These are phyloP conservation scores for Acephala macrosclerotiorum DNA, from an alignment of 2,329 filamentous ascomycete genomes.

Conservation along the genomic window DNA sequence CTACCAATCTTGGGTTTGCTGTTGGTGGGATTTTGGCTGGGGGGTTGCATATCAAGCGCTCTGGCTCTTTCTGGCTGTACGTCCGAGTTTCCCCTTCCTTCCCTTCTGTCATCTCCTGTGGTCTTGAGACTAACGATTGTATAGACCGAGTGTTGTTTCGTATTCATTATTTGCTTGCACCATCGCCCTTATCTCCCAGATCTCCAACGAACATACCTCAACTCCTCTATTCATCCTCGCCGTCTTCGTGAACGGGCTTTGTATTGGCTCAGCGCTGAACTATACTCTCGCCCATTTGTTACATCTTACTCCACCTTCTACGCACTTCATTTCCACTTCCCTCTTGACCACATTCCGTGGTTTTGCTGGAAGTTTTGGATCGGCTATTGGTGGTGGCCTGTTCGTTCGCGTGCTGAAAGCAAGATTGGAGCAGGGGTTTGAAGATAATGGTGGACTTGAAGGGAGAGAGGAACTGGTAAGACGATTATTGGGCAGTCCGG, in stretches of 20 bases:
- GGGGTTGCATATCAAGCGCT: constrained; percentile 75
- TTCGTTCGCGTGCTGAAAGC: constrained; percentile 40
- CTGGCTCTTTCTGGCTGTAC: constrained; percentile 74
- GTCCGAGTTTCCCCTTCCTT: constrained; percentile 24
- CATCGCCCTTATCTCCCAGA: constrained; percentile 61
- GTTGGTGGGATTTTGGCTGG: constrained; percentile 77
- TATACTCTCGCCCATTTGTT: constrained; percentile 84
- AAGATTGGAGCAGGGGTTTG: constrained; percentile 46
- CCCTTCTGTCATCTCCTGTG: not conserved
- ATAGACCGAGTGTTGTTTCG: constrained; percentile 63
- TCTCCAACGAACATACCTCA: constrained; percentile 60
- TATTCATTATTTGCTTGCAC: constrained; percentile 68
- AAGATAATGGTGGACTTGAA: constrained; percentile 39
- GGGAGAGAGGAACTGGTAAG: constrained; percentile 54
- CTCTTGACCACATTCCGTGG: constrained; percentile 81
- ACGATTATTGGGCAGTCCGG: constrained; percentile 65
- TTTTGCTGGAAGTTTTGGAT: constrained; percentile 83
- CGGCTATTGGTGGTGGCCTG: constrained; percentile 76
- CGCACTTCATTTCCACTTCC: constrained; percentile 79
- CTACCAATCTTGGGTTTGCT: constrained; percentile 83
- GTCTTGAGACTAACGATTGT: constrained; percentile 7
- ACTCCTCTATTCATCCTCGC: constrained; percentile 62
- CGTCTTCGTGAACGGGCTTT: constrained; percentile 75
- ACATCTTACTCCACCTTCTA: constrained; percentile 70
- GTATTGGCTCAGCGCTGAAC: constrained; percentile 76